phyloP scores from a whole-genome alignment of 2,329 filamentous ascomycete species.

The Cordyceps cateniannulata region DNA sequence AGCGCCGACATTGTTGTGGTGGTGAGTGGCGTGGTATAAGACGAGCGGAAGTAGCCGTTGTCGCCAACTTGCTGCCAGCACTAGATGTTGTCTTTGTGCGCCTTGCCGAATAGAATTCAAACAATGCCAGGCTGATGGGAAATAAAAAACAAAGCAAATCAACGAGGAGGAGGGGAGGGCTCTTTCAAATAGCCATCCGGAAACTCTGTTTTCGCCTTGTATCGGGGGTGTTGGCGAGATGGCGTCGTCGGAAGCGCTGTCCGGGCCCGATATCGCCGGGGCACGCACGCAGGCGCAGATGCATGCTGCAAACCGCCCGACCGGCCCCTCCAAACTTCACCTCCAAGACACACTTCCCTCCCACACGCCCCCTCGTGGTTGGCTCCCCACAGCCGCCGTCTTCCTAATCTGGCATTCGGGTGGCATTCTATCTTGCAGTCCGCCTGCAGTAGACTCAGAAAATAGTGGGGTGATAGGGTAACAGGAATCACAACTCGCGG shows the following conservation, averaged over 20 bases:
- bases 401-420: slow-evolving; percentile 7
- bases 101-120: background rate
- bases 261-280: slow-evolving; percentile 12
- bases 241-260: slow-evolving; percentile 4
- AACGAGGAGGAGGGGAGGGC: slow-evolving; percentile 2
- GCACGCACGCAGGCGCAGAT: background rate
- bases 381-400: background rate
- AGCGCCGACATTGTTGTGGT: slow-evolving; percentile 9
- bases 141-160: background rate
- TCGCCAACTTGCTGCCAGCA: background rate
- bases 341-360: background rate
- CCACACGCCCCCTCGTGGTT: background rate
- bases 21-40: background rate
- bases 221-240: slow-evolving; percentile 5
- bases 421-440: slow-evolving; percentile 4
- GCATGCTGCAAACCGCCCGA: background rate
- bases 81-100: background rate
- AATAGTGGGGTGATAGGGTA: slow-evolving; percentile 8
- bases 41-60: background rate
- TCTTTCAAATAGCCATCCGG: slow-evolving; percentile 11
- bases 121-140: background rate
- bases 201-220: slow-evolving; percentile 4
- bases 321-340: no score
- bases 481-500: background rate
- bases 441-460: background rate